Base-by-base conservation (phyloP, 306 rosid species). In the Vigna reflexopilosa region DNA sequence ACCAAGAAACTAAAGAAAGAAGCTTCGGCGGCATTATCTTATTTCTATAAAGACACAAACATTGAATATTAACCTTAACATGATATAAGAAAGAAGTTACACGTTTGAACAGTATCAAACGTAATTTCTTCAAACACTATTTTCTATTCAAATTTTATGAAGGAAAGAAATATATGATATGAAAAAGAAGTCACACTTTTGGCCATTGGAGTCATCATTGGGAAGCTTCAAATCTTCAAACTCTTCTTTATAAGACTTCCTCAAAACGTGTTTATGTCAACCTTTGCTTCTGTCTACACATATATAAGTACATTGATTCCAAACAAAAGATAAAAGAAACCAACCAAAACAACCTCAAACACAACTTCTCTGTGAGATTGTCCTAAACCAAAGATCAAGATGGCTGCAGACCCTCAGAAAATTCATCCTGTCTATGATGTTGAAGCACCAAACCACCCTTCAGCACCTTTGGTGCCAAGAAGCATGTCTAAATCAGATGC, bases 361-460 rank as follows among this genome's bases (percentile, higher is more conserved):
- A 24, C 15, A 2, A n/a, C n/a, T 36, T 59, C 66, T 58, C 19
- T 9, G 17, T 67, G 32, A 19, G 48, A 64, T 69, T 68, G 28
- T 70, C 79, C 48, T 10, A 67, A 57, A 38, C 64, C 80, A 75
- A 36, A 75, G 22, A 2, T 8, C 22, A 12, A 17, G 8, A 91
- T 92, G 96, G 82, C 47, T 9, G 47, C 93, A 19, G 98, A 94
- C 44, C 83, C 83, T 15, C 97, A 88, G 54, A 94, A 59, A 84
- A 83, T 94, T 49, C 90, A 94, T 54, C 98, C 98, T 9, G 58
- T 75, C 3, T 80, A 77, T 11, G 93, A 94, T 70, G 86, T 88
- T 0, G 98, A 91, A 70, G 86, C 93, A 49, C 87, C 77, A 5
- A 50, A 54, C 54, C 66, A 79, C 19, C 86, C 97, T 5, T 47